Base-by-base conservation (phyloP, 2,329 filamentous ascomycete genomes). In the Penicillium sp. region DNA sequence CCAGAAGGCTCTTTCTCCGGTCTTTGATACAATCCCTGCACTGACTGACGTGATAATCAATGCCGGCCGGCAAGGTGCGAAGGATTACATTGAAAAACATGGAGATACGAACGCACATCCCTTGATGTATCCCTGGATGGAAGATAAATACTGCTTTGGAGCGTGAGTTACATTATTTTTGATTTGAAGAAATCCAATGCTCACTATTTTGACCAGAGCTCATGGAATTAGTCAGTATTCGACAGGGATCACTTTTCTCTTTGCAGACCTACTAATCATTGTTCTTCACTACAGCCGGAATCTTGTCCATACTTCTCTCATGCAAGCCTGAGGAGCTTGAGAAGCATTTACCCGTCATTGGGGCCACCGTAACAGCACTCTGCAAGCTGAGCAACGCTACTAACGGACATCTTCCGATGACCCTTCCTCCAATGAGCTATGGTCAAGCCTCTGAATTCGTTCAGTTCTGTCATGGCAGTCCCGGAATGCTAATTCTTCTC, bases 401-500 rank as follows among this genome's bases (percentile, higher is more conserved):
- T 17, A 57, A 68, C 7, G 74, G 74, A 7, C 71, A 76, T 49
- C 61, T 76, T 3, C 73, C 73, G 2, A 71, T 68, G 39, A 59
- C 65, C 4, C 60, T 75, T 21, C 74, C 74, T 1, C 56, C 60
- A 2, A 64, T 57, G 26, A 55, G 60, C n/a, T 55, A 39, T 7
- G 54, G 58, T 3, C 61, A 57, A 26, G 18, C 52, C 10, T 68
- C 65, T 1, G 66, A 67, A 30, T 65, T 75, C 9, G 68, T 76
- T 2, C 74, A 76, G 37, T 61, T 76, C 27, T 76, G 74, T 27
- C 74, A 76, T 48, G 74, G 74, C 2, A 65, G 66, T 13, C 74
- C 74, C 1, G 71, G 70, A 0, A 53, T 75, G 4, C 58, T 76
- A 5, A 49, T 71, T 13, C 64, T 76, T 4, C 51, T 76, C 18